Evolutionary conservation across 2,329 filamentous ascomycete genomes (phyloP), one percentile per base, ranked within the genome.

Genomic region (Fusarium equiseti): DNA sequence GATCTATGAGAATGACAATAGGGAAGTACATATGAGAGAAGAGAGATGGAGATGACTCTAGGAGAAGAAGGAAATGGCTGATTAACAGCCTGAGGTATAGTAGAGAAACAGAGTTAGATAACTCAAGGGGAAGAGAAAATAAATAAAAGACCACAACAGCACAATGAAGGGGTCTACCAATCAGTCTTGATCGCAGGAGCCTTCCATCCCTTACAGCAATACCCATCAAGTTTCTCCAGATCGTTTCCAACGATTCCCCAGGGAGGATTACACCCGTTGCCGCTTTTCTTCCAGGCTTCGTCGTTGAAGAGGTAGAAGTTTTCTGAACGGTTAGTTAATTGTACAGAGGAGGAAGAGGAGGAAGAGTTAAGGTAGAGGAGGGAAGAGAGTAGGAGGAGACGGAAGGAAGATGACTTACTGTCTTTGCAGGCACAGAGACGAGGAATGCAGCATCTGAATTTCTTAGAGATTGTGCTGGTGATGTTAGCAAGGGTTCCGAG

Each of bases 261-360:
- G 0, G 72, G 70, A 2, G 72, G 72, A 31, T 72, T 50, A 4
- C 72, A 74, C 0, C 72, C 72, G 2, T 62, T 52, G 5, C 35
- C 10, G 0, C 54, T 73, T 3, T 32, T 29, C 6, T 45, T 27
- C 51, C 60, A 65, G 1, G 59, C 20, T 12, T 71, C 59, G 3
- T 49, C 29, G 53, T 74, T 73, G 35, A 73, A 72, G 11, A 63
- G 31, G 12, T 74, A 72, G 22, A 51, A 62, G 15, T 51, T 53
- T 2, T 54, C 63, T 70, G 20, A 8, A 20, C n/a, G 7, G 24
- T 52, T 3, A 63, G 65, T n/a, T 8, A 20, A 4, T n/a, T 6
- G 11, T 29, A 29, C 5, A 6, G 11, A 29, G 26, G 10, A 8
- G 13, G 3, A 13, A 8, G 13, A 29, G 16, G 6, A 3, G 13